phyloP scores from a whole-genome alignment of 768 basidiomycete species.

The Boletus bicolor region DNA sequence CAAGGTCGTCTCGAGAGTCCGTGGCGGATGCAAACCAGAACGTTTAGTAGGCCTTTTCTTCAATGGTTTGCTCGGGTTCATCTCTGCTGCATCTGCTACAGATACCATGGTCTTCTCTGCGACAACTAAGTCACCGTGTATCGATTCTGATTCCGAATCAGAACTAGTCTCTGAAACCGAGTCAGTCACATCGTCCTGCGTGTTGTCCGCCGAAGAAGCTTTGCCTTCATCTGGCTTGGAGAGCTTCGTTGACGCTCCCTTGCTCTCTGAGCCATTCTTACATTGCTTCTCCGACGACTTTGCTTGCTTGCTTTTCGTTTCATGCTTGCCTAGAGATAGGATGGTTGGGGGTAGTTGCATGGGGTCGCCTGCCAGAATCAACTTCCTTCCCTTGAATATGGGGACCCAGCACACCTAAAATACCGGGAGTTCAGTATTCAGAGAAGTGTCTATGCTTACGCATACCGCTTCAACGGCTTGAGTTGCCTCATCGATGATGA shows the following conservation, averaged over 20 bases:
- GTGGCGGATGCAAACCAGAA: slow-evolving; percentile 51
- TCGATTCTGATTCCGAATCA: slow-evolving; percentile 17
- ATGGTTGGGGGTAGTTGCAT: slow-evolving; percentile 96
- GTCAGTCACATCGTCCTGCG: background rate
- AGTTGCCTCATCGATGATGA: slow-evolving; percentile 97
- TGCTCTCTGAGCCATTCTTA: background rate
- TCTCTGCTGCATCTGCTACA: background rate
- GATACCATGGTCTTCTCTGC: slow-evolving; percentile 16
- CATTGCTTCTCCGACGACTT: background rate
- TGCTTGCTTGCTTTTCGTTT: slow-evolving; percentile 24
- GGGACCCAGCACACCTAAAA: slow-evolving; percentile 78
- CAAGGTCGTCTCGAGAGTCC: slow-evolving; percentile 80
- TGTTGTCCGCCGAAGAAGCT: background rate
- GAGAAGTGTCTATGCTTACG: background rate
- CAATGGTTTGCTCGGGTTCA: background rate
- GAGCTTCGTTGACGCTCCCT: background rate
- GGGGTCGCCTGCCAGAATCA: slow-evolving; percentile 91
- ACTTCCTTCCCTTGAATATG: slow-evolving; percentile 85
- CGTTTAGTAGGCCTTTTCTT: slow-evolving; percentile 13
- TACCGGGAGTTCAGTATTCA: background rate
- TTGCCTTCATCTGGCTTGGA: background rate
- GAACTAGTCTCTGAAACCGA: slow-evolving; percentile 9
- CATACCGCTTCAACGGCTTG: slow-evolving; percentile 92
- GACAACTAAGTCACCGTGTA: slow-evolving; percentile 21
- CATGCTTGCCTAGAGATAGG: slow-evolving; percentile 56